Evolutionary conservation across 2,329 filamentous ascomycete species (phyloP).

Genomic region (Blastomyces emzantsi): DNA sequence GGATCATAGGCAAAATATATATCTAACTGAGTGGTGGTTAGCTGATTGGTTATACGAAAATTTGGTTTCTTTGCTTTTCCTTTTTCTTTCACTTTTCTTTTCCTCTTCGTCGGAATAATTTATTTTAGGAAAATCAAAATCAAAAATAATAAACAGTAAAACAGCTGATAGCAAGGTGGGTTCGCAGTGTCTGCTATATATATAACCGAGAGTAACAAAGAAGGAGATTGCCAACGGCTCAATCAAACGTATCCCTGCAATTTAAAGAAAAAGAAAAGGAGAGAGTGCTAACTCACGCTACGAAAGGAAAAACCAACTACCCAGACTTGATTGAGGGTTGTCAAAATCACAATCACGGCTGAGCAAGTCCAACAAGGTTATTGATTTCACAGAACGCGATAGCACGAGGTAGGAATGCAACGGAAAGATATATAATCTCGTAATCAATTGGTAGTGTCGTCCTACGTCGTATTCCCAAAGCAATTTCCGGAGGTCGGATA

Average conservation of each 20-base stretch:
- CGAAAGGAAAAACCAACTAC: neutral
- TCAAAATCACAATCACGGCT: constrained; percentile 3
- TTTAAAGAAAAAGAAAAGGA: constrained; percentile 1
- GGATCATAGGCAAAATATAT: constrained; percentile 33
- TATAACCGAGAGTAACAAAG: constrained; percentile 7
- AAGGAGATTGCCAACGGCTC: constrained; percentile 2
- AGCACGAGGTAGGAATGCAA: neutral
- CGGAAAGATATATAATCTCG: constrained; percentile 1
- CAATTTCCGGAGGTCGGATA: neutral
- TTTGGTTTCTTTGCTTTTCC: neutral
- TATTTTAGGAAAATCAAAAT: constrained; percentile 1
- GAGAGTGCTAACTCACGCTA: constrained; percentile 6
- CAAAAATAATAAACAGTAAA: neutral
- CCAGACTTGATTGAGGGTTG: neutral
- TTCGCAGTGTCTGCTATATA: constrained; percentile 8
- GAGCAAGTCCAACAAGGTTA: neutral
- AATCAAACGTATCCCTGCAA: constrained; percentile 3
- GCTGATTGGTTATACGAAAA: neutral
- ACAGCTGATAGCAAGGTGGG: neutral
- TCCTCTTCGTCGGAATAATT: neutral
- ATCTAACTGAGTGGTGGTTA: constrained; percentile 12
- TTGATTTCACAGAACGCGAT: neutral
- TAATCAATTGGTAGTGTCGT: constrained; percentile 5
- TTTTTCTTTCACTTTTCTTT: neutral
- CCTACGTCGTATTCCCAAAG: constrained; percentile 8